These are phyloP conservation scores for Tilletiopsis washingtonensis DNA, from an alignment of 1,284 basidiomycete genomes.

Conservation along the genomic window DNA sequence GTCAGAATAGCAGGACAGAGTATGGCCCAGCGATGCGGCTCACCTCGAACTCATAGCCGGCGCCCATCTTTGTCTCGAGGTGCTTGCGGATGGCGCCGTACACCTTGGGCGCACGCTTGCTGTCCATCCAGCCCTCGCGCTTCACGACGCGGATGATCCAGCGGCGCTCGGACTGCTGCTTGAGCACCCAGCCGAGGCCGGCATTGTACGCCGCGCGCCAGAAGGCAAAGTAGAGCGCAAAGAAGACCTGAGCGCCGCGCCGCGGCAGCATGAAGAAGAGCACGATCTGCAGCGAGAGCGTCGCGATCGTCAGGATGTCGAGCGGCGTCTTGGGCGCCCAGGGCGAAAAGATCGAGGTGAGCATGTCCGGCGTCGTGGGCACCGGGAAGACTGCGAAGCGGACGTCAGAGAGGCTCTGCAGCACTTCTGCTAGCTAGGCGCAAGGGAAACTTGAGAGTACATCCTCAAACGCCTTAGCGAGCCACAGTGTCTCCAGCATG, in stretches of 20 bases:
- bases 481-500: background rate
- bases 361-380: constrained; percentile 87
- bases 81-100: constrained; percentile 77
- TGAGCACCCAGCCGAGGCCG: constrained; percentile 86
- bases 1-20: too few relatives aligned
- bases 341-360: constrained; percentile 83
- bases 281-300: constrained; percentile 68
- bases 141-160: constrained; percentile 83
- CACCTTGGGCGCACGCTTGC: constrained; percentile 58
- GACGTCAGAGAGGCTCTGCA: background rate
- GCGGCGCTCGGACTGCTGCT: constrained; percentile 83
- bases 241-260: constrained; percentile 54
- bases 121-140: constrained; percentile 77
- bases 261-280: constrained; percentile 62
- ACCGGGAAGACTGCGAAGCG: constrained; percentile 68
- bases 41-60: constrained; percentile 83
- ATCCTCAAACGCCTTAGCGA: too few relatives aligned
- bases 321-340: constrained; percentile 81
- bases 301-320: constrained; percentile 73
- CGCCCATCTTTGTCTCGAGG: constrained; percentile 81
- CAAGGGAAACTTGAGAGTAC: background rate
- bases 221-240: constrained; percentile 79
- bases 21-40: too few relatives aligned
- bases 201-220: constrained; percentile 88
- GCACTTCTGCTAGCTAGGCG: background rate